Evolutionary conservation across 352 stramenopile species (phyloP), one percentile per base, ranked within the genome.

Genomic region (Halophytophthora batemanensis): DNA sequence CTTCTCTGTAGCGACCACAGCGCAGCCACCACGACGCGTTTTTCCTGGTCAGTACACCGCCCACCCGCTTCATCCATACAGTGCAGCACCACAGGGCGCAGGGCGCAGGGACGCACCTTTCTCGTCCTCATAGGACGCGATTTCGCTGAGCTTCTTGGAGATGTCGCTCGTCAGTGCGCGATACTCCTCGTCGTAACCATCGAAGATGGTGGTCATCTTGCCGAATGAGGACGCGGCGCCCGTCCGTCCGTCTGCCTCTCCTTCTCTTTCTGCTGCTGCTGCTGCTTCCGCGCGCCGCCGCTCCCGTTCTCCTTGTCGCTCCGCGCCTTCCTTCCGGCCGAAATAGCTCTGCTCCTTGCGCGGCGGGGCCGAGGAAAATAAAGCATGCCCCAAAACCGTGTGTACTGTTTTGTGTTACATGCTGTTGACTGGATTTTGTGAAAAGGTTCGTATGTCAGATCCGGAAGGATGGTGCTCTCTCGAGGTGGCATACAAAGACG

Each of bases 111-210:
- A 19, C 52, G 12, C 28, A 90, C 83, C 83, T 71, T 83, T 76
- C 51, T 90, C 55, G 46, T 93, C 80, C 60, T 95, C 84, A 49
- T 93, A 95, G 25, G 80, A 87, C 38, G 80, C 74, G 54, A 95
- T 74, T 50, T 95, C 84, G 65, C 82, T 93, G 55, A 95, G 82
- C 56, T 95, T 95, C 57, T 82, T 88, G 41, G 84, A 95, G 68
- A 95, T 91, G 56, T 92, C 83, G 66, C 78, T 86, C 28, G 84
- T 74, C 43, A 95, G 61, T 38, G 82, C 65, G 50, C 83, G 82
- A 51, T 95, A 95, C 58, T 95, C 84, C 65, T 95, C 84, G 50
- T 95, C 84, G 59, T 95, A 95, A 35, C 82, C 78, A 56, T 95
- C 84, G 39, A 95, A 95, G 53, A 93, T 95, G 33, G 82, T 90